phyloP scores from a whole-genome alignment of 2,329 filamentous ascomycete genomes.

The Thielaviopsis populi region DNA sequence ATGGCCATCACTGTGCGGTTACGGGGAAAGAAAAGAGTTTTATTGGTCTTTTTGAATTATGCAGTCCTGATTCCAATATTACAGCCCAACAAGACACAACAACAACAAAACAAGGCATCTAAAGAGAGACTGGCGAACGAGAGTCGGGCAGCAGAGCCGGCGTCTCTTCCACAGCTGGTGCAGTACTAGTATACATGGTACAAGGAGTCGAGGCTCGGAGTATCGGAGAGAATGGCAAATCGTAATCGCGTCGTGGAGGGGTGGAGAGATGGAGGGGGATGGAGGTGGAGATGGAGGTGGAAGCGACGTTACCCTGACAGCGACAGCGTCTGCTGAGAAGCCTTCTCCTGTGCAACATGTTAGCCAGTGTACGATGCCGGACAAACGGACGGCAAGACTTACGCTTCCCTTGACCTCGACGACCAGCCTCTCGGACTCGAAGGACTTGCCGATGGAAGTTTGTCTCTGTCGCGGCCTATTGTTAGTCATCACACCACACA shows the following conservation, averaged over 20 bases:
- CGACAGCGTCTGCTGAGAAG: conserved; percentile 9
- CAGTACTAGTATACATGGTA: conserved; percentile 15
- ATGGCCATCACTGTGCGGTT: not conserved
- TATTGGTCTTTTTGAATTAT: not conserved
- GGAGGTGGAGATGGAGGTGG: not conserved
- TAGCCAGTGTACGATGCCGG: not conserved
- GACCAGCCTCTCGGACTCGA: conserved; percentile 78
- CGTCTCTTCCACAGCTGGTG: not conserved
- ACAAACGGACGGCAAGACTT: not conserved
- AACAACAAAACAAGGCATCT: conserved; percentile 1
- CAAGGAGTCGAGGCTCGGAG: conserved; percentile 9
- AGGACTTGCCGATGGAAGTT: conserved; percentile 90
- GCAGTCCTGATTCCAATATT: not conserved
- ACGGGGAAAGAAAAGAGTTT: too few species aligned
- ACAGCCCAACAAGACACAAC: not conserved
- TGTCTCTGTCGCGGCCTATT: conserved; percentile 52
- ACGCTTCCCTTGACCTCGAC: conserved; percentile 42
- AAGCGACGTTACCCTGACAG: not conserved
- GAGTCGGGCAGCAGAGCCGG: not conserved
- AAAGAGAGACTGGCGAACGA: not conserved
- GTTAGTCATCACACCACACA: not conserved
- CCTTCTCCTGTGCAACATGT: conserved; percentile 11
- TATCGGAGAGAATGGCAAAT: not conserved
- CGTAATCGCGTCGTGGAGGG: not conserved
- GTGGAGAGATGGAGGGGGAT: too few species aligned